Evolutionary conservation across 768 basidiomycete genomes (phyloP), one percentile per base, ranked within the genome.

Genomic region (Fistulinella prunicolor): DNA sequence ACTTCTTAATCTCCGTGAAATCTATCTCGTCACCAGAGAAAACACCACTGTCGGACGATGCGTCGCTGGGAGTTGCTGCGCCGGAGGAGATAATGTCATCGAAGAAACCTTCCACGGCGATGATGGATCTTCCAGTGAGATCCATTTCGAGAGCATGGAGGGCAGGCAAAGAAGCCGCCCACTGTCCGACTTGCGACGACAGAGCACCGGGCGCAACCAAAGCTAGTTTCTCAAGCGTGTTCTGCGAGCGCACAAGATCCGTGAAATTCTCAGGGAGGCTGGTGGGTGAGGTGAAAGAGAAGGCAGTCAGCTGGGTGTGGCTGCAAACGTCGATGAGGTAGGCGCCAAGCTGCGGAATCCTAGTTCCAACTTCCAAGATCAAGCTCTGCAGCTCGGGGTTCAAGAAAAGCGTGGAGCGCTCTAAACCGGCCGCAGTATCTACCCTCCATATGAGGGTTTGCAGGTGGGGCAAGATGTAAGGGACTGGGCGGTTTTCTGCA

Each of bases 61-160:
- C 75, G 10, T 85, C 86, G 53, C 75, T 80, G 6, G 87, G 88
- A 12, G 86, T 85, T 23, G 79, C 79, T 51, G 74, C 73, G n/a
- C 87, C 88, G 1, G 86, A 87, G 35, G 77, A 74, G 52, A 71
- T 69, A 54, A 89, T 70, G 44, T 86, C 81, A 61, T 83, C 82
- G 63, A 90, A 90, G 66, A 90, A 90, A 17, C 84, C 83, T 67
- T 88, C 85, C n/a, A 89, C 82, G 0, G 83, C 82, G 24, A 80
- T 80, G 45, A 77, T 67, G 4, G 83, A 79, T 47, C 85, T 73
- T 46, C 82, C 84, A 0, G 85, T 80, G 21, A 90, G 74, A 61
- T 90, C 88, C 40, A 90, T 72, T 58, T 85, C 80, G 48, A 90
- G 69, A 42, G 73, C 75, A 57, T 78, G 82, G 53, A 89, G 73